Conservation (phyloP, 2,329 filamentous ascomycete genomes). For the Arachnopeziza araneosa region DNA sequence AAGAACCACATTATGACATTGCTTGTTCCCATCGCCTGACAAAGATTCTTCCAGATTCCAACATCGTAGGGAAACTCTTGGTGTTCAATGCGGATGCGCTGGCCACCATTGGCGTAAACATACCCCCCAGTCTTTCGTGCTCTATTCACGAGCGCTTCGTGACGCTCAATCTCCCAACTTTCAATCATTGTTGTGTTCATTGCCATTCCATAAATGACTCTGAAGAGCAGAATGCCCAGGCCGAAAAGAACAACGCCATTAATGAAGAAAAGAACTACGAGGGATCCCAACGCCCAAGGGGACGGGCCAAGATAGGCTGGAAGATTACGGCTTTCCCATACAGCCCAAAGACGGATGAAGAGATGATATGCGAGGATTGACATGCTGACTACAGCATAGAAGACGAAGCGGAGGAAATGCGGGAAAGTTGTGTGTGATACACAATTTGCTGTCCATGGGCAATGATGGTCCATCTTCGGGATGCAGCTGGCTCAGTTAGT, state of each 20-base stretch:
- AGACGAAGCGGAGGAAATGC: slow-evolving; percentile 74
- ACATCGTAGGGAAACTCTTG: slow-evolving; percentile 82
- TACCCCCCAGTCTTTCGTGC: slow-evolving; percentile 36
- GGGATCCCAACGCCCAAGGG: slow-evolving; percentile 49
- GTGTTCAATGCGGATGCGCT: slow-evolving; percentile 48
- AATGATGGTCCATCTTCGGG: slow-evolving; percentile 82
- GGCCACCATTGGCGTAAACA: slow-evolving; percentile 40
- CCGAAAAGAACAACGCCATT: slow-evolving; percentile 56
- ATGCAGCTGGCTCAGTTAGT: slow-evolving; percentile 48
- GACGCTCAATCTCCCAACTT: slow-evolving; percentile 65
- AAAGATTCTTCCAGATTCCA: slow-evolving; percentile 67
- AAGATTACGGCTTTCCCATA: slow-evolving; percentile 62
- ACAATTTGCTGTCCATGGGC: slow-evolving; percentile 80
- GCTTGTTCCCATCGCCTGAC: slow-evolving; percentile 66
- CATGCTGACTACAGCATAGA: slow-evolving; percentile 58
- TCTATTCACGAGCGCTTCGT: slow-evolving; percentile 50
- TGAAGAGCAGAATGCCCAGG: slow-evolving; percentile 59
- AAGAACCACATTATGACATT: slow-evolving; percentile 65
- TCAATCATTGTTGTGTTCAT: slow-evolving; percentile 79
- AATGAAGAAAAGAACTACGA: slow-evolving; percentile 54
- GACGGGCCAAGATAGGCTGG: slow-evolving; percentile 71
- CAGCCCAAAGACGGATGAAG: slow-evolving; percentile 47
- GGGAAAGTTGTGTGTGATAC: slow-evolving; percentile 78
- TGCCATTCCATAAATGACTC: slow-evolving; percentile 54
- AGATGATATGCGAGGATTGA: slow-evolving; percentile 57